A percentile compares a stretch with the other conserved stretches of the same genome.
Evolutionary conservation across 2,329 filamentous ascomycete species (phyloP).

Genomic region (Paradendryphiella salina): DNA sequence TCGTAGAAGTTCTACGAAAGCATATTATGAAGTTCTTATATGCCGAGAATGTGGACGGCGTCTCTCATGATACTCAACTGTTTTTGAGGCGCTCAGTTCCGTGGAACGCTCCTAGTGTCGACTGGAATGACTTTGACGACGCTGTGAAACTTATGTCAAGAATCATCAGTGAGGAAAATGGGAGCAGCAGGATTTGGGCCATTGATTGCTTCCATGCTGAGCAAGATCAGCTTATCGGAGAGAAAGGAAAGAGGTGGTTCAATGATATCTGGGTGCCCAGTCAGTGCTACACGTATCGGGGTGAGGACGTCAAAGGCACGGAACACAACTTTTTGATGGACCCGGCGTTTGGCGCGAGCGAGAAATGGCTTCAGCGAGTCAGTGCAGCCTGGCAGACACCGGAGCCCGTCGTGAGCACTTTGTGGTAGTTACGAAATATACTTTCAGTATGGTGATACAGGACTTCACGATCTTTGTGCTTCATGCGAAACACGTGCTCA

Average conservation of each 20-base stretch:
- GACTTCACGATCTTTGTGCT: no score
- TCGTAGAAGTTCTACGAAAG: conserved; percentile 29
- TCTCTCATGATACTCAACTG: conserved; percentile 33
- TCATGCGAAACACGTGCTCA: no score
- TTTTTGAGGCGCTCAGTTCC: conserved; percentile 28
- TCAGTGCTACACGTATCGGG: conserved; percentile 24
- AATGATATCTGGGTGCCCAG: conserved; percentile 29
- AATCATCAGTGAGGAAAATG: conserved; percentile 21
- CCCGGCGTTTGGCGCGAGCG: conserved; percentile 30
- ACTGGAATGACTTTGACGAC: conserved; percentile 34
- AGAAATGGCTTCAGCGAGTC: conserved; percentile 33
- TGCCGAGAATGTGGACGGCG: conserved; percentile 33
- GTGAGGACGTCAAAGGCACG: conserved; percentile 21
- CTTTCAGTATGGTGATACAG: no score
- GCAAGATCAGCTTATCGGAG: conserved; percentile 34
- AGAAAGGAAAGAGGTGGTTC: conserved; percentile 35
- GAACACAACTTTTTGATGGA: conserved; percentile 38
- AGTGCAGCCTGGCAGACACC: conserved; percentile 20
- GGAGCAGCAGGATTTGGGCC: conserved; percentile 18
- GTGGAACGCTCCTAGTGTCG: conserved; percentile 25
- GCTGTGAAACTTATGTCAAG: conserved; percentile 30
- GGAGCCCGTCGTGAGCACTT: not conserved
- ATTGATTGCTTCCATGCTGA: conserved; percentile 38
- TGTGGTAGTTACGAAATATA: not conserved
- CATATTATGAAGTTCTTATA: conserved; percentile 31